Base-by-base conservation (phyloP, 2,329 filamentous ascomycete species). In the Aphanocladium album region DNA sequence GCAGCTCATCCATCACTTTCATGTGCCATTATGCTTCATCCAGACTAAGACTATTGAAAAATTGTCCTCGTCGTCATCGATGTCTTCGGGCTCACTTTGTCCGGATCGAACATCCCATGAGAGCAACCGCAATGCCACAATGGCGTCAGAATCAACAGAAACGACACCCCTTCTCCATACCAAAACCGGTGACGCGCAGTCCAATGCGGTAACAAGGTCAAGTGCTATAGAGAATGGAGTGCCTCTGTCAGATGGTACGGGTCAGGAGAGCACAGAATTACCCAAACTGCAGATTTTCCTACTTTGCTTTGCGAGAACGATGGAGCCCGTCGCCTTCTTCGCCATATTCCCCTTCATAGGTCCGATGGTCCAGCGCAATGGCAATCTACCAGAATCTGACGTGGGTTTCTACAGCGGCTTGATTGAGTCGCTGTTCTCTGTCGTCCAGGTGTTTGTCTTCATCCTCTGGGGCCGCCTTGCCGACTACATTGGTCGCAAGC, bases 281-380 rank as follows among this genome's bases (percentile, higher is more conserved):
- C 73, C 85, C 17, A 79, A 76, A 63, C 56, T 70, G 14, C 90
- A 93, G 71, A 85, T 95, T 57, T 71, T 88, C 33, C 73, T 89
- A 14, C 83, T 95, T 9, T 93, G 90, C 76, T 89, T 86, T 69
- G 86, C 87, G 1, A 84, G 89, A 5, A 70, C 90, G 23, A 78
- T 90, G 47, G 90, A 93, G 68, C 89, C 90, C 0, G 81, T 93
- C 47, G 88, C 89, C 11, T 93, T 91, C 76, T 93, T 93, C 77
- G 85, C 82, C 70, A 91, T 93, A 70, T 90, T 93, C 67, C 89
- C 90, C 0, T 93, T 89, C 73, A 83, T 95, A 73, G 90, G 87
- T 68, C 78, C 88, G 69, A 93, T 93, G 90, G 85, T 90, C 39
- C 77, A 83, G 71, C 78, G 83, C 60, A 88, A 87, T 61, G 89